phyloP scores from a whole-genome alignment of 768 basidiomycete genomes.

The Termitomyces sp. region DNA sequence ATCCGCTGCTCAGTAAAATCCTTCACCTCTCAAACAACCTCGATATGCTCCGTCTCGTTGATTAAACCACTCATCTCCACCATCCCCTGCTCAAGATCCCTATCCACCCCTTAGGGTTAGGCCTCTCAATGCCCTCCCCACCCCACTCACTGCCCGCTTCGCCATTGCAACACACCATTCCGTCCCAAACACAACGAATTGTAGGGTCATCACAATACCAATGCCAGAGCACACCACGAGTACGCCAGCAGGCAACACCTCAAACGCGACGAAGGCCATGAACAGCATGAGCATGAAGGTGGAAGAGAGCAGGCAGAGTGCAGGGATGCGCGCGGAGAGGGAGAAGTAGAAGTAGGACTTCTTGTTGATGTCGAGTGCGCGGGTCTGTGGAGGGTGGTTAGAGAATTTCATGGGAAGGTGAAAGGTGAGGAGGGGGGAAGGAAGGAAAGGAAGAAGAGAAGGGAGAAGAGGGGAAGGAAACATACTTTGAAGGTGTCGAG shows the following conservation, averaged over 20 bases:
- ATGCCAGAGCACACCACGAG: slow-evolving; percentile 55
- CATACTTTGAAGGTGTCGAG: slow-evolving; percentile 51
- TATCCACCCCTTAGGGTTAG: too few species aligned
- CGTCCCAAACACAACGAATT: slow-evolving; percentile 61
- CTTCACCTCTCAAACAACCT: too few species aligned
- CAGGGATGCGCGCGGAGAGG: slow-evolving; percentile 61
- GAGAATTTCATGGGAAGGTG: too few species aligned
- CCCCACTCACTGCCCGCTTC: slow-evolving; percentile 13
- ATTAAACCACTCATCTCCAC: too few species aligned
- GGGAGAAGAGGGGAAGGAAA: neutral
- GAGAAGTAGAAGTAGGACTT: slow-evolving; percentile 70
- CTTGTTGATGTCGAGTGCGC: slow-evolving; percentile 57
- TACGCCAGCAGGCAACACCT: slow-evolving; percentile 62
- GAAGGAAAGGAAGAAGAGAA: too few species aligned
- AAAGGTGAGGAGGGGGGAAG: too few species aligned
- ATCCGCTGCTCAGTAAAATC: too few species aligned
- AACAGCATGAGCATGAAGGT: slow-evolving; percentile 57
- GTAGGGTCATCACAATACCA: slow-evolving; percentile 58
- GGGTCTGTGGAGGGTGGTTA: slow-evolving; percentile 29
- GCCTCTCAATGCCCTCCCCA: neutral
- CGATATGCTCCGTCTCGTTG: too few species aligned
- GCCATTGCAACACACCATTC: slow-evolving; percentile 32
- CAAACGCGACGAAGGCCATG: slow-evolving; percentile 59
- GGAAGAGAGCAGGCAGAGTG: slow-evolving; percentile 57
- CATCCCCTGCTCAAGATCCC: too few species aligned